Percentiles rank a stretch among this genome's conserved stretches.
Evolutionary conservation across 1,139 yeast species (phyloP).

Genomic region (Kodamaea plutei): DNA sequence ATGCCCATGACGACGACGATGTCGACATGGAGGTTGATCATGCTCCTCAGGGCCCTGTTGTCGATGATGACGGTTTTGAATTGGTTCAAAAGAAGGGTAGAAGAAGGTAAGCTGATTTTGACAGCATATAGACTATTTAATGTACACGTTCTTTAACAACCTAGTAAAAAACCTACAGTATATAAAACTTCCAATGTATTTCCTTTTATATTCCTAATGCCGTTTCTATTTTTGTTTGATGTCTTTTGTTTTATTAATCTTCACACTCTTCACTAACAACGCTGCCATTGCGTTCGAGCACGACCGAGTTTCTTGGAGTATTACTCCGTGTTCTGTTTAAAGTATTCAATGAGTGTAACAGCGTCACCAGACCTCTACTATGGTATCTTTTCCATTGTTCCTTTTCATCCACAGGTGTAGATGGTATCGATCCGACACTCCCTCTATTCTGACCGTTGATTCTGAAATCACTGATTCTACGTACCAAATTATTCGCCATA

Average conservation of each 20-base stretch:
- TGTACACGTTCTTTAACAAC: too few relatives aligned
- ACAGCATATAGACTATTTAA: too few relatives aligned
- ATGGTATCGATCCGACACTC: slow-evolving; percentile 21
- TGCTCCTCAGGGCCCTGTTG: slow-evolving; percentile 48
- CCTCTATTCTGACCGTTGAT: slow-evolving; percentile 19
- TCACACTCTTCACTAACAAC: too few relatives aligned
- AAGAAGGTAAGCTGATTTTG: slow-evolving; percentile 23
- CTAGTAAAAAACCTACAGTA: too few relatives aligned
- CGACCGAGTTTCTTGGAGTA: too few relatives aligned
- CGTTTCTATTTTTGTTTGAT: too few relatives aligned
- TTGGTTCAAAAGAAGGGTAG: slow-evolving; percentile 69
- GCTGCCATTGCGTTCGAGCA: too few relatives aligned
- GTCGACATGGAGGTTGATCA: slow-evolving; percentile 39
- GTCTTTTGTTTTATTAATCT: too few relatives aligned
- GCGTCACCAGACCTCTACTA: slow-evolving; percentile 31
- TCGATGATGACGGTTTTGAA: slow-evolving; percentile 94
- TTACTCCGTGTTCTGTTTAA: slow-evolving; percentile 37
- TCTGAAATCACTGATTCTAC: slow-evolving; percentile 46
- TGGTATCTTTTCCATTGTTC: slow-evolving; percentile 17
- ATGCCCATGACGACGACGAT: slow-evolving; percentile 16
- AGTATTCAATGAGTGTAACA: slow-evolving; percentile 41
- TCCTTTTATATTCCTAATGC: too few relatives aligned
- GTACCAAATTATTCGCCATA: slow-evolving; percentile 45
- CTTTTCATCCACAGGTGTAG: slow-evolving; percentile 33
- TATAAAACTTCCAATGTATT: too few relatives aligned